Evolutionary conservation across 2,329 filamentous ascomycete genomes (phyloP).

Genomic region (Chrysoporthe puriensis): DNA sequence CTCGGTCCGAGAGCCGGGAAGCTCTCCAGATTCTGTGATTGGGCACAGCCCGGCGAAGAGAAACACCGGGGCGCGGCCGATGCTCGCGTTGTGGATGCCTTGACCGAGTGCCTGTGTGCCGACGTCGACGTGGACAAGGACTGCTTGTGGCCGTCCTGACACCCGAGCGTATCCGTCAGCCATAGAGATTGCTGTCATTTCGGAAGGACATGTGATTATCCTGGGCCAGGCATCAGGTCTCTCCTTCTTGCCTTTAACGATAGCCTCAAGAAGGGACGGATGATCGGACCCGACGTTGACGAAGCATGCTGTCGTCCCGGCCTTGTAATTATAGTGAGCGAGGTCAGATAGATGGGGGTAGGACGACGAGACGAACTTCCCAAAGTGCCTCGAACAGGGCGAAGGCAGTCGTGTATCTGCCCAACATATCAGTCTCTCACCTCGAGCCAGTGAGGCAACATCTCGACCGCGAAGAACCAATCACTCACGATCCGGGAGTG

Average conservation of each 20-base stretch:
- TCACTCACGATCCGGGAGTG: not conserved
- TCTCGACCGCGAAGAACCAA: not conserved
- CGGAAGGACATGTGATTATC: constrained; percentile 64
- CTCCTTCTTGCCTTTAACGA: constrained; percentile 72
- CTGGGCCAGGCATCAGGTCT: constrained; percentile 63
- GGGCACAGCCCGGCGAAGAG: constrained; percentile 78
- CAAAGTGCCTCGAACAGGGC: constrained; percentile 12
- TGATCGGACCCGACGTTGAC: constrained; percentile 67
- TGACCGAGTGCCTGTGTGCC: constrained; percentile 77
- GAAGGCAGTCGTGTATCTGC: not conserved
- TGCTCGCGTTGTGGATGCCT: constrained; percentile 73
- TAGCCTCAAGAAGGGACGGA: constrained; percentile 72
- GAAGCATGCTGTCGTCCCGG: constrained; percentile 56
- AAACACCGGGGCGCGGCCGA: constrained; percentile 69
- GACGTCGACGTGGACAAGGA: constrained; percentile 76
- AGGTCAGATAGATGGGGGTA: not conserved
- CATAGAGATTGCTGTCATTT: constrained; percentile 79
- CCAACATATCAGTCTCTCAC: not conserved
- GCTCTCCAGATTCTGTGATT: constrained; percentile 73
- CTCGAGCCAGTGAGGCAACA: not conserved
- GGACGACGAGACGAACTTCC: constrained; percentile 3
- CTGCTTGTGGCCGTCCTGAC: constrained; percentile 69
- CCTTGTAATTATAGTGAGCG: constrained; percentile 35
- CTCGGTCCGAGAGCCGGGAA: constrained; percentile 70
- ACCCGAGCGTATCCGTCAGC: constrained; percentile 74